These are phyloP conservation scores for Centaurea solstitialis DNA, from an alignment of 129 eudicot genomes.

Conservation along the genomic window DNA sequence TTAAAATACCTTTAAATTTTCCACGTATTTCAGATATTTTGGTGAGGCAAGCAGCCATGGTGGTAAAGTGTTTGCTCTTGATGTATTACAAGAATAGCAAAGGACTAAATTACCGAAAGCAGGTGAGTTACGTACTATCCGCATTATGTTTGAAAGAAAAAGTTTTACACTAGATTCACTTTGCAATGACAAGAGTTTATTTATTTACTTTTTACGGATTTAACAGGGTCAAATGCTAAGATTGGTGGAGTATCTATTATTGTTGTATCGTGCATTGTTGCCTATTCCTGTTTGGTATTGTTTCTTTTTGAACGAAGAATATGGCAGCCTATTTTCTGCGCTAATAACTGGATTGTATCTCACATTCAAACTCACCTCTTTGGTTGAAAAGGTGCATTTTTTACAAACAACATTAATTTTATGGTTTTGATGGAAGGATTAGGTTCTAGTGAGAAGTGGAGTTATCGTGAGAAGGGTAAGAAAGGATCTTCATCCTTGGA, in stretches of 20 bases:
- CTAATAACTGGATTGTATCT: background rate
- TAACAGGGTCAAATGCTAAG: constrained; percentile 3
- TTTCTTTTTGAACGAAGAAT: background rate
- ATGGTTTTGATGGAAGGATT: background rate
- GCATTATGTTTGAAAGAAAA: background rate
- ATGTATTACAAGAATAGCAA: constrained; percentile 70
- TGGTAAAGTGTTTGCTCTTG: constrained; percentile 50
- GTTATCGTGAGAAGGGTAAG: no score
- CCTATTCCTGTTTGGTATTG: background rate
- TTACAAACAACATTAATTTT: background rate
- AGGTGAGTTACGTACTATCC: constrained; percentile 33
- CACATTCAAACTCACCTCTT: background rate
- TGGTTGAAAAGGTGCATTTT: background rate
- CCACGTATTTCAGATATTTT: constrained; percentile 46
- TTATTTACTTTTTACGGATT: background rate
- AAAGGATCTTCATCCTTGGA: no score
- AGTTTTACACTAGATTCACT: background rate
- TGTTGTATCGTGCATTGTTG: background rate
- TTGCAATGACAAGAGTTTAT: background rate
- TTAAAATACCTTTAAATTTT: background rate
- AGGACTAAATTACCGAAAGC: constrained; percentile 63
- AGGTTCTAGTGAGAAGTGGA: no score
- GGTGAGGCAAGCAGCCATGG: constrained; percentile 77
- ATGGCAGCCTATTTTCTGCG: background rate
- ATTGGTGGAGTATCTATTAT: background rate